Percentiles rank a stretch among this genome's conserved stretches.
phyloP scores from a whole-genome alignment of 495 filamentous ascomycete species.

The Xylona heveae region DNA sequence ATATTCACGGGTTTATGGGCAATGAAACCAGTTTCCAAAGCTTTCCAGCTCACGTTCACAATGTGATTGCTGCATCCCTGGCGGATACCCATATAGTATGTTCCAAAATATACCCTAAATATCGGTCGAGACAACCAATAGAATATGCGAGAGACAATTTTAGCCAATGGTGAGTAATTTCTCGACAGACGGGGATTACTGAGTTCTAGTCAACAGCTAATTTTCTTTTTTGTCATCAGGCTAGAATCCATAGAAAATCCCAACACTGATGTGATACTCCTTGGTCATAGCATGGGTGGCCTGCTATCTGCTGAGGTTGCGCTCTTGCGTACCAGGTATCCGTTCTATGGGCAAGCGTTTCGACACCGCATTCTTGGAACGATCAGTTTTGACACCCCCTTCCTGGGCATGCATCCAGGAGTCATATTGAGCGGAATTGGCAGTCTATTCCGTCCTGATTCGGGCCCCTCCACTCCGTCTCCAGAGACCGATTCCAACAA shows the following conservation, averaged over 20 bases:
- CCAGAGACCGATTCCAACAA: no score
- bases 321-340: conserved; percentile 26
- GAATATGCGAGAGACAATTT: conserved; percentile 59
- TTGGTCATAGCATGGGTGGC: conserved; percentile 86
- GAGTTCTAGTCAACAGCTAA: background rate
- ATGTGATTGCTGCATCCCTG: conserved; percentile 43
- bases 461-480: no score
- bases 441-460: conserved; percentile 47
- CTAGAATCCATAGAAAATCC: conserved; percentile 54
- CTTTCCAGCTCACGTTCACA: conserved; percentile 76
- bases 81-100: conserved; percentile 58
- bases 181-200: background rate
- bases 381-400: conserved; percentile 71
- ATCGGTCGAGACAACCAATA: conserved; percentile 61
- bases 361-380: conserved; percentile 67
- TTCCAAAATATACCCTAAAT: conserved; percentile 81
- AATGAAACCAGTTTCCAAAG: conserved; percentile 71
- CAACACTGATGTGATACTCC: conserved; percentile 56
- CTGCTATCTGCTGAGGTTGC: conserved; percentile 63
- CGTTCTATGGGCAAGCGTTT: conserved; percentile 17
- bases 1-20: conserved; percentile 88
- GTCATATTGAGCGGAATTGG: conserved; percentile 59
- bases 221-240: conserved; percentile 20
- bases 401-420: conserved; percentile 76
- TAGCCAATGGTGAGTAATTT: conserved; percentile 40